Evolutionary conservation across 768 basidiomycete species (phyloP).

Genomic region (Termitomyces eurrhizus): DNA sequence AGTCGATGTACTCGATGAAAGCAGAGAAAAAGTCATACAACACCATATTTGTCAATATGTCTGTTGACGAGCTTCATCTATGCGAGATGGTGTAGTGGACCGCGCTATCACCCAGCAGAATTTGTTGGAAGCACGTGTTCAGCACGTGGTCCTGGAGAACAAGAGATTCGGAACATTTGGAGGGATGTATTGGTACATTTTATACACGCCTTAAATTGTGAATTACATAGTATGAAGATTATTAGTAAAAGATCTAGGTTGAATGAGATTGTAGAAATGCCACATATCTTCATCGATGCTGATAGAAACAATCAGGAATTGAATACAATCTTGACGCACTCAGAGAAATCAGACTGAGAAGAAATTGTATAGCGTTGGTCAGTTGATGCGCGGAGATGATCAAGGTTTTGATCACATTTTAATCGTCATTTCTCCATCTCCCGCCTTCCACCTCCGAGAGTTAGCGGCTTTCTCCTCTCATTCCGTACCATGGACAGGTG

Average conservation of each 20-base stretch:
- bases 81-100: constrained; percentile 5
- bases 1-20: constrained; percentile 15
- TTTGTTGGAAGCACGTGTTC: too few relatives aligned
- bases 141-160: too few relatives aligned
- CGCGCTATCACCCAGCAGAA: too few relatives aligned
- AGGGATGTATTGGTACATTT: constrained; percentile 39
- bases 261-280: constrained; percentile 97
- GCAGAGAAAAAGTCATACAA: constrained; percentile 43
- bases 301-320: constrained; percentile 23
- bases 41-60: constrained; percentile 78
- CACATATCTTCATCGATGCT: constrained; percentile 98
- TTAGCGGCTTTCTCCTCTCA: neutral
- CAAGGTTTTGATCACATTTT: constrained; percentile 10
- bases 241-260: constrained; percentile 64
- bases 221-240: neutral
- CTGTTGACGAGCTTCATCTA: constrained; percentile 84
- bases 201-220: constrained; percentile 64
- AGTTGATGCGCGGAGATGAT: neutral
- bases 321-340: neutral
- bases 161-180: too few relatives aligned
- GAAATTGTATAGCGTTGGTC: neutral
- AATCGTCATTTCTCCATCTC: constrained; percentile 8
- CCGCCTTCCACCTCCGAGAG: neutral
- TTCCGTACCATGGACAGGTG: constrained; percentile 12
- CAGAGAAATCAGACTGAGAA: neutral